Evolutionary conservation across 805 yeast genomes (phyloP).

Genomic region (Spencermartinsiella europaea): DNA sequence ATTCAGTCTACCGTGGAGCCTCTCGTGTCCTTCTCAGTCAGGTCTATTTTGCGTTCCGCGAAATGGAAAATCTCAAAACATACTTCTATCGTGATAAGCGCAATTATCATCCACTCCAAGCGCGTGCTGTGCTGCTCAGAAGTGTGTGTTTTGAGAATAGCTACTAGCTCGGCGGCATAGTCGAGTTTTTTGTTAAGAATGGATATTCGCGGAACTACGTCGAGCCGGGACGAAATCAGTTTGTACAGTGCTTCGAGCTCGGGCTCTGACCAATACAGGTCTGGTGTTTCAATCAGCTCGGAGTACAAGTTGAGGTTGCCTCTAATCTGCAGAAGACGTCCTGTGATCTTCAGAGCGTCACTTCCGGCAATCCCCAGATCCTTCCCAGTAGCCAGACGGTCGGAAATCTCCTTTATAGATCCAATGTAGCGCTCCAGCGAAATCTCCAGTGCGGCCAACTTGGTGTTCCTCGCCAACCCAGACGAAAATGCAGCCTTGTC

Average conservation of each 20-base stretch:
- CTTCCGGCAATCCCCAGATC: conserved; percentile 40
- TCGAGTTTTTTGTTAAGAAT: conserved; percentile 82
- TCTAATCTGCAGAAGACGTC: conserved; percentile 66
- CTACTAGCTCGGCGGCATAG: conserved; percentile 83
- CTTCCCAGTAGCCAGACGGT: conserved; percentile 57
- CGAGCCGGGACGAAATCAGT: conserved; percentile 64
- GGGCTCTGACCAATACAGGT: conserved; percentile 90
- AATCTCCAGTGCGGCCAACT: conserved; percentile 73
- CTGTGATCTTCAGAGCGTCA: conserved; percentile 66
- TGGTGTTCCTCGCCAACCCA: conserved; percentile 81
- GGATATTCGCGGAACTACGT: conserved; percentile 68
- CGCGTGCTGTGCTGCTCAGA: conserved; percentile 72
- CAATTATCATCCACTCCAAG: conserved; percentile 84
- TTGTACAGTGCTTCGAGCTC: conserved; percentile 71
- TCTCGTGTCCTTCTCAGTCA: too few species aligned
- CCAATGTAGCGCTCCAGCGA: conserved; percentile 64
- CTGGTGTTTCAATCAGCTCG: conserved; percentile 88
- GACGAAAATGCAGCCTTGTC: conserved; percentile 88
- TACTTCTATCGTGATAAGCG: conserved; percentile 79
- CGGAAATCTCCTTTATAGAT: conserved; percentile 59
- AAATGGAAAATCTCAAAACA: conserved; percentile 75
- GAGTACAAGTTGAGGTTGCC: conserved; percentile 82
- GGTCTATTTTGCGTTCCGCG: conserved; percentile 37
- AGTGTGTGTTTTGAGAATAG: conserved; percentile 67
- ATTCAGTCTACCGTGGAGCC: too few species aligned